Conservation (phyloP, 2,329 filamentous ascomycete species). For the Fusarium compactum region DNA sequence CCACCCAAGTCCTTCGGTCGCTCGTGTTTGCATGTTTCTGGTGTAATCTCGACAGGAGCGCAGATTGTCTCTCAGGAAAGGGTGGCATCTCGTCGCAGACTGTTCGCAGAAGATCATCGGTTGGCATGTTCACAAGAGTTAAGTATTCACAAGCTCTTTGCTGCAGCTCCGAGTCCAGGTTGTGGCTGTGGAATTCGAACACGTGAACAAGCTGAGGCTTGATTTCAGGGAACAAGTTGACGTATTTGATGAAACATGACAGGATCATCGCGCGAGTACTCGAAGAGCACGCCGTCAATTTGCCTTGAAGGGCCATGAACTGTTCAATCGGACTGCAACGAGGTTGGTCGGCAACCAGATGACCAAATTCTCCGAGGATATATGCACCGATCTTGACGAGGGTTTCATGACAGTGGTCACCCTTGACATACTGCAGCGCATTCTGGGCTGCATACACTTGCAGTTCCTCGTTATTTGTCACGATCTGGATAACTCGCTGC, state of each 20-base stretch:
- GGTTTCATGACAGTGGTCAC: slow-evolving; percentile 95
- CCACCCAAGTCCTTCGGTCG: slow-evolving; percentile 96
- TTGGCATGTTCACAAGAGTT: slow-evolving; percentile 83
- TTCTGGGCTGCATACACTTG: slow-evolving; percentile 97
- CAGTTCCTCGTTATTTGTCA: slow-evolving; percentile 98
- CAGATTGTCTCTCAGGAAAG: slow-evolving; percentile 94
- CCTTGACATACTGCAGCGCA: slow-evolving; percentile 90
- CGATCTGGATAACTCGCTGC: slow-evolving; percentile 98
- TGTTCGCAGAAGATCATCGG: slow-evolving; percentile 91
- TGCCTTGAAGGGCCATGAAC: slow-evolving; percentile 90
- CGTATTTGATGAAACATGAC: slow-evolving; percentile 96
- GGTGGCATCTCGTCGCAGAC: slow-evolving; percentile 99
- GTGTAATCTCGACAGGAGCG: slow-evolving; percentile 89
- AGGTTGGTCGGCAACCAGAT: slow-evolving; percentile 91
- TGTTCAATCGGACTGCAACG: slow-evolving; percentile 98
- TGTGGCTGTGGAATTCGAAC: slow-evolving; percentile 93
- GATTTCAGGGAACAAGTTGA: slow-evolving; percentile 98
- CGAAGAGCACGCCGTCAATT: slow-evolving; percentile 89
- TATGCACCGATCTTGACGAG: slow-evolving; percentile 98
- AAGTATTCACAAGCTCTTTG: slow-evolving; percentile 97
- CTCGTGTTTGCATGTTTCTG: slow-evolving; percentile 94
- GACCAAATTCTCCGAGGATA: slow-evolving; percentile 95
- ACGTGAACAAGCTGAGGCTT: slow-evolving; percentile 93
- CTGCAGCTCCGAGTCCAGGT: slow-evolving; percentile 93
- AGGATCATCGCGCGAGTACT: slow-evolving; percentile 93